Evolutionary conservation across 129 eudicot species (phyloP), one percentile per base, ranked within the genome.

Genomic region (Oenanthe sinensis): DNA sequence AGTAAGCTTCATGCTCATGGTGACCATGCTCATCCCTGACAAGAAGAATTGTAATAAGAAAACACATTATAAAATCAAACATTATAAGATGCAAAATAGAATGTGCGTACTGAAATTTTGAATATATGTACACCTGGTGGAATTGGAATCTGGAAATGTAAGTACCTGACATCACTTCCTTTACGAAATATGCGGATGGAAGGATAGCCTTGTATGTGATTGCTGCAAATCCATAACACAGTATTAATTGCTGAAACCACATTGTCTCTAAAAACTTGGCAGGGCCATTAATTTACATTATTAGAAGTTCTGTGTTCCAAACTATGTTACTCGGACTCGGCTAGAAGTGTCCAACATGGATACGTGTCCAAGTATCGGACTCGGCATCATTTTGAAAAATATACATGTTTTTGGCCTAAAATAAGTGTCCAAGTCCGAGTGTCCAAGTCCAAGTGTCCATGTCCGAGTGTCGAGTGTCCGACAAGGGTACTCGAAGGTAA

Each of bases 131-230:
- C 22, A 67, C 72, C 5, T 67, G 4, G 19, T 30, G 30, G 24
- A n/a, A 26, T 60, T 60, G 68, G 33, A 60, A n/a, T 60, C 33
- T 58, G 36, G 36, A n/a, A 60, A 60, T 58, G 14, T 44, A 52
- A 79, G 84, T 90, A 84, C 99, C 81, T 90, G 50, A 92, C 75
- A 88, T 95, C 99, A 80, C 91, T 90, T 82, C 99, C 99, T 89
- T 95, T 95, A 13, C 97, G 93, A 84, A 92, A 95, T 78, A 95
- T 92, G 82, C 99, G 96, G 77, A 95, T 92, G 43, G 99, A 95
- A 63, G 99, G 99, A 84, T 95, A 95, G 52, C 96, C 99, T 84
- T 95, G 99, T 86, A 95, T 87, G 89, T 95, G 99, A 87, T 95
- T 83, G 88, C 99, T 95, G 96, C 81, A 60, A 89, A 82, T 46